These are phyloP conservation scores for Pseudogymnoascus sp. DNA, from an alignment of 2,329 filamentous ascomycete species.

Conservation along the genomic window DNA sequence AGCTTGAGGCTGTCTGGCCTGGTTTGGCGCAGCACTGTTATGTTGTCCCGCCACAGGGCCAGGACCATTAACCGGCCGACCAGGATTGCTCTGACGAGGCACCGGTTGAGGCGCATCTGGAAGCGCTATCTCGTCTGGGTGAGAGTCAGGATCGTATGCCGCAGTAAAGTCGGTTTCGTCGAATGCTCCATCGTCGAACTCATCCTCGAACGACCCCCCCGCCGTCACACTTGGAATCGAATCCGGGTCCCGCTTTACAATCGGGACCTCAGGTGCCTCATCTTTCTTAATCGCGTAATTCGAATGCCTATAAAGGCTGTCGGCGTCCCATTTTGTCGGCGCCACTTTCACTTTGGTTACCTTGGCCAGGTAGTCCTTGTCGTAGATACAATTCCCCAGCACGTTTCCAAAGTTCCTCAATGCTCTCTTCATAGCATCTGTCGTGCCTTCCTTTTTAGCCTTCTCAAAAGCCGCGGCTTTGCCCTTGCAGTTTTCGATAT, in stretches of 20 bases:
- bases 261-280: slow-evolving; percentile 26
- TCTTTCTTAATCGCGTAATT: slow-evolving; percentile 44
- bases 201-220: slow-evolving; percentile 40
- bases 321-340: slow-evolving; percentile 69
- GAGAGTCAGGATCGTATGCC: slow-evolving; percentile 50
- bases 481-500: slow-evolving; percentile 91
- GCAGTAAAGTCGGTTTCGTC: slow-evolving; percentile 72
- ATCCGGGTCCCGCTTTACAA: slow-evolving; percentile 21
- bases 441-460: slow-evolving; percentile 96
- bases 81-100: slow-evolving; percentile 19
- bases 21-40: slow-evolving; percentile 20
- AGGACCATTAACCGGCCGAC: slow-evolving; percentile 2
- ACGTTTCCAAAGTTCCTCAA: slow-evolving; percentile 92
- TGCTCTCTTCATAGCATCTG: slow-evolving; percentile 84
- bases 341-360: slow-evolving; percentile 83
- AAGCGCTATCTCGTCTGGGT: slow-evolving; percentile 70
- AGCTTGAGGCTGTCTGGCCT: slow-evolving; percentile 25
- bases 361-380: slow-evolving; percentile 85
- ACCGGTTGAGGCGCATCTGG: slow-evolving; percentile 26
- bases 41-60: slow-evolving; percentile 14
- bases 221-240: slow-evolving; percentile 28
- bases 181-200: slow-evolving; percentile 56
- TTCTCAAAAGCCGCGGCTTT: slow-evolving; percentile 94
- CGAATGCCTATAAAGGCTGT: slow-evolving; percentile 72
- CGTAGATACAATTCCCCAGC: slow-evolving; percentile 96